Percentiles rank a stretch among this genome's conserved stretches.
These are phyloP conservation scores for Myrmaecium sp. DNA, from an alignment of 2,329 filamentous ascomycete species.

Conservation along the genomic window DNA sequence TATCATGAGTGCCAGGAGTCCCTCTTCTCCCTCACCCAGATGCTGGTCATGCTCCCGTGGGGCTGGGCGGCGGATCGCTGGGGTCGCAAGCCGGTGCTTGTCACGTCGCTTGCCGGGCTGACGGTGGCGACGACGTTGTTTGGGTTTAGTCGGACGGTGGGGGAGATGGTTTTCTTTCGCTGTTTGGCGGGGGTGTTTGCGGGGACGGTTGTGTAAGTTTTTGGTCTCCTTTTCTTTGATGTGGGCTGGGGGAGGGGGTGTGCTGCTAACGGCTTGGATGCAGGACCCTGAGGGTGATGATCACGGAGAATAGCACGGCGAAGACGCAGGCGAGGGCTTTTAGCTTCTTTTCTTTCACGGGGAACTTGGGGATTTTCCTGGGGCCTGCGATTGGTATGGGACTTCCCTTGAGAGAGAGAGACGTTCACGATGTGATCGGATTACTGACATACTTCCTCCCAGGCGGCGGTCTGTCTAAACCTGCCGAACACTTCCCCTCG, in stretches of 20 bases:
- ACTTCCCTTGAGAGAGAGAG: too few relatives aligned
- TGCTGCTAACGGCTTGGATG: constrained; percentile 3
- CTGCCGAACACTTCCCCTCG: constrained; percentile 43
- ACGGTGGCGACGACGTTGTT: constrained; percentile 46
- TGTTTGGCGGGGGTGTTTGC: constrained; percentile 58
- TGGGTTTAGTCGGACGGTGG: constrained; percentile 47
- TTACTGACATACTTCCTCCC: constrained; percentile 3
- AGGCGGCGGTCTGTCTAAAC: constrained; percentile 54
- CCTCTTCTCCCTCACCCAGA: constrained; percentile 59
- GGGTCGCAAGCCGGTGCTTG: constrained; percentile 56
- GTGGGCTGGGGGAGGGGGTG: too few relatives aligned
- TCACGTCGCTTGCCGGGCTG: constrained; percentile 49
- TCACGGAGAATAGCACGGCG: constrained; percentile 53
- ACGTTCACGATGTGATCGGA: background rate
- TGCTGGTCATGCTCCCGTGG: constrained; percentile 63
- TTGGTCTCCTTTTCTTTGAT: background rate
- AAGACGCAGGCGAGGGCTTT: constrained; percentile 58
- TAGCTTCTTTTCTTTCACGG: constrained; percentile 58
- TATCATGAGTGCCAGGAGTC: constrained; percentile 23
- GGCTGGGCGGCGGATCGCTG: constrained; percentile 48
- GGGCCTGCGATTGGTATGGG: constrained; percentile 42
- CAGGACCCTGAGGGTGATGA: constrained; percentile 55
- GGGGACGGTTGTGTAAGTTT: constrained; percentile 43
- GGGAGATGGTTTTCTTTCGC: constrained; percentile 58
- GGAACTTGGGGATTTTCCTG: constrained; percentile 57